Base-by-base conservation (phyloP, 495 filamentous ascomycete genomes). In the Parathielavia hyrcaniae region DNA sequence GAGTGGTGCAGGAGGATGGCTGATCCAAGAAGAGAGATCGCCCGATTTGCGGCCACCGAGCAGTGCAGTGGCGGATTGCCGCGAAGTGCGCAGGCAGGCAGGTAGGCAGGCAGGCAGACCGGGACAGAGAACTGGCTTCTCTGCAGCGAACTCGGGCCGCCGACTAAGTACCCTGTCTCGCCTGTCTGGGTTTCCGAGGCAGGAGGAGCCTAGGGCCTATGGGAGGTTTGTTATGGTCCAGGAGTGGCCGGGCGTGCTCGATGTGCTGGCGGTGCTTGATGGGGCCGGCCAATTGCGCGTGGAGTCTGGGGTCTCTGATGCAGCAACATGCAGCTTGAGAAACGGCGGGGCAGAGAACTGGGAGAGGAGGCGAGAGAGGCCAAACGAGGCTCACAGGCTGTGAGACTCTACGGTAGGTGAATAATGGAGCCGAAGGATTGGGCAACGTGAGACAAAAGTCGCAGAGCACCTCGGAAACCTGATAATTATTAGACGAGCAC, bases 221-320 rank as follows among this genome's bases (percentile, higher is more conserved):
- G 71, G 58, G 66, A 70, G 62, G 62, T 69, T 71, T 69, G 71
- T 71, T 73, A 65, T 72, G 67, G 70, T 65, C 61, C 62, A 66
- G 47, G 61, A 63, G 66, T 65, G 69, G 67, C 63, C 65, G 63
- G 67, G 65, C 61, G 67, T 44, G 63, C 63, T 71, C 62, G 69
- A 68, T 73, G 70, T 64, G 70, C 64, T 73, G 70, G 69, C 70
- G 64, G 55, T 70, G 70, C 67, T 69, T 66, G 61, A 64, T 63
- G 59, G 59, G 14, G 57, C 59, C 55, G 60, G 63, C 70, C 70
- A 72, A 72, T 72, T 67, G 68, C 48, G 58, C 59, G 39, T 48
- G 58, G 60, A 66, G 55, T 63, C 64, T 57, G 62, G 64, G 62
- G 66, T 70, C 57, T 60, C 47, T 58, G 61, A 63, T 71, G 67